Conservation (phyloP, 2,329 filamentous ascomycete species). For the Aspergillus sp. region DNA sequence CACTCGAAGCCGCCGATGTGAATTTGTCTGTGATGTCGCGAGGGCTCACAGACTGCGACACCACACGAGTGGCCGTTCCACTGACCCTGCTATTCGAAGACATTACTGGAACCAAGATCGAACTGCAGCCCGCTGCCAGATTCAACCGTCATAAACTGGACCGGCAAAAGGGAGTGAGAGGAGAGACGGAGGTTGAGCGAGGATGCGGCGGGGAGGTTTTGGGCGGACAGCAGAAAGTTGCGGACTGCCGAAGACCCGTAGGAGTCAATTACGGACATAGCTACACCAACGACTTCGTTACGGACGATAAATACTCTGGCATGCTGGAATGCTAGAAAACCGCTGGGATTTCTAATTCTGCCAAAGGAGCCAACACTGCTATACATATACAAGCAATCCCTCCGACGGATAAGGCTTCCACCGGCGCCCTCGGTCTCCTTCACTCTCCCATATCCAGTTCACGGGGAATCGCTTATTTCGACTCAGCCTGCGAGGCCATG, state of each 20-base stretch:
- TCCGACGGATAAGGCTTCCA: slow-evolving; percentile 13
- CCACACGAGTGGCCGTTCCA: slow-evolving; percentile 22
- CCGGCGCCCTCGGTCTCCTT: slow-evolving; percentile 10
- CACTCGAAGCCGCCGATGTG: slow-evolving; percentile 43
- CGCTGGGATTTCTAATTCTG: slow-evolving; percentile 20
- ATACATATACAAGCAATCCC: slow-evolving; percentile 28
- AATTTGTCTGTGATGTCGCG: slow-evolving; percentile 50
- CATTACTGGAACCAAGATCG: too few relatives aligned
- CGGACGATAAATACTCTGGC: slow-evolving; percentile 1
- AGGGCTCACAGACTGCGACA: slow-evolving; percentile 29
- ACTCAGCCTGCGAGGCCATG: slow-evolving; percentile 33
- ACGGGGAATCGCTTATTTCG: slow-evolving; percentile 28
- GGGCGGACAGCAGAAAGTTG: too few relatives aligned
- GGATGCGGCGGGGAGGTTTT: too few relatives aligned
- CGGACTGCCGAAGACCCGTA: too few relatives aligned
- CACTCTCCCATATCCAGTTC: slow-evolving; percentile 11
- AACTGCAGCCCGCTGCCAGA: slow-evolving; percentile 18
- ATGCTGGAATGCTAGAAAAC: slow-evolving; percentile 11
- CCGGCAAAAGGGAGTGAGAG: slow-evolving; percentile 7
- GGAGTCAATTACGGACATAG: too few relatives aligned
- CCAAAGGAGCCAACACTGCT: slow-evolving; percentile 27
- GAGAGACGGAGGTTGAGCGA: slow-evolving; percentile 13
- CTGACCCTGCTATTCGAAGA: too few relatives aligned
- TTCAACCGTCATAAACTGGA: slow-evolving; percentile 7
- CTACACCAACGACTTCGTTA: slow-evolving; percentile 2